Base-by-base conservation (phyloP, 1,139 yeast genomes). In the Martiniozyma asiatica region DNA sequence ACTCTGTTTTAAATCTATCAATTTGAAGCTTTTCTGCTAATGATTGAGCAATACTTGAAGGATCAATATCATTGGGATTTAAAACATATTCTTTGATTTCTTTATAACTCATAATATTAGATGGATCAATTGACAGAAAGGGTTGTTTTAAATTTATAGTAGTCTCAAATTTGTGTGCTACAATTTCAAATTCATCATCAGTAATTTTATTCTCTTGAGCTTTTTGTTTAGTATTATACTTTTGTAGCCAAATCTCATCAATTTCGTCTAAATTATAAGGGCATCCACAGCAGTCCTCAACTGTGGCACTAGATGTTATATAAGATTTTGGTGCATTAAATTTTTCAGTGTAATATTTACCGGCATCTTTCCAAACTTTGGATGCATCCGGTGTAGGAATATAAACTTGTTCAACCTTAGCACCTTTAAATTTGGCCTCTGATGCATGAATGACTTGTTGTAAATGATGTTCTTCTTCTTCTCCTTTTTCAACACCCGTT, bases 331-430 rank as follows among this genome's bases (percentile, higher is more conserved):
- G 95, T 39, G 76, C 77, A 8, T 56, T 53, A 54, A 80, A 87
- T 22, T 62, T 58, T 31, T 80, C 80, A 22, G 60, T 58, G 52
- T 89, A 89, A 53, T 69, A 84, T 43, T 74, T 68, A 9, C 61
- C 48, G 25, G 84, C 93, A 20, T 82, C 94, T 3, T 61, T 54
- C 95, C 96, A 85, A 20, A 70, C 61, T 45, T 67, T 66, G 1
- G 94, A 78, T 2, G 98, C 97, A 61, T 85, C 94, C 0, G 98
- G 98, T 0, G 98, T 89, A 2, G 98, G 99, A 45, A 89, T 92
- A 51, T 80, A 89, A 16, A 82, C 78, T 35, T 73, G 72, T 30
- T 68, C 66, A 11, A 63, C 69, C 36, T 68, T 63, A 10, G 63
- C 66, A 35, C 67, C 70, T 33, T 43, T 48, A 27, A 73, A 63